These are phyloP conservation scores for Chloranthus sessilifolius DNA, from an alignment of 164 flowering plant species.

Conservation along the genomic window DNA sequence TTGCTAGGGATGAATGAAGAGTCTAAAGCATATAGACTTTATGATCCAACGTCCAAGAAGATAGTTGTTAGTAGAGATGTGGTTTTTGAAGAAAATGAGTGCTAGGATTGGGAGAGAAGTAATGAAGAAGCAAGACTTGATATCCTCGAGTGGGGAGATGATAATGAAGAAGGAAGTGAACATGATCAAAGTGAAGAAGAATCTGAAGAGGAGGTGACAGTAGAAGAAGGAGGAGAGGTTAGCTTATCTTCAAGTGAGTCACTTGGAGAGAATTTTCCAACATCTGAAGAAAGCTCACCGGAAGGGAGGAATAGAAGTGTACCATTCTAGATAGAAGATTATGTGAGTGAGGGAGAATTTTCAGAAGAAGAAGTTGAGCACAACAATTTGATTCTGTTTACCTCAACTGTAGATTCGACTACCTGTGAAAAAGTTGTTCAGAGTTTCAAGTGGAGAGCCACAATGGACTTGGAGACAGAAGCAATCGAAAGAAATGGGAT, in stretches of 20 bases:
- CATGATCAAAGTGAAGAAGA: neutral
- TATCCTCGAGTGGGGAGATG: too few relatives aligned
- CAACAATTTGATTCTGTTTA: neutral
- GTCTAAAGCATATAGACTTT: conserved; percentile 5
- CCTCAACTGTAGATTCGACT: conserved; percentile 1
- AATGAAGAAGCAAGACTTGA: neutral
- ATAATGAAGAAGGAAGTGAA: neutral
- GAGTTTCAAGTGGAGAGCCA: neutral
- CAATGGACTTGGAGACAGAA: conserved; percentile 7
- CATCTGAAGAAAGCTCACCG: neutral
- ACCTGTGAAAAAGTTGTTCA: conserved; percentile 5
- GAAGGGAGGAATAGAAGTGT: conserved; percentile 2
- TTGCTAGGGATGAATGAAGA: neutral
- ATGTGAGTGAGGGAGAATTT: conserved; percentile 7
- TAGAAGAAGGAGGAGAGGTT: neutral
- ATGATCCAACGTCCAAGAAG: too few relatives aligned
- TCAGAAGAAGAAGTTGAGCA: conserved; percentile 3
- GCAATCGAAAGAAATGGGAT: conserved; percentile 7
- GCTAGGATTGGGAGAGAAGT: neutral
- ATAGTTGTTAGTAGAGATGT: neutral
- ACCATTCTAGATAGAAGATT: conserved; percentile 1
- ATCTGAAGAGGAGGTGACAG: neutral
- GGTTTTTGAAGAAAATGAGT: neutral
- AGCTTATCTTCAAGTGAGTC: conserved; percentile 2
- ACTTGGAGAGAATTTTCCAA: neutral